phyloP scores from a whole-genome alignment of 139 green algal genomes.

The Tetradesmus lagerheimii region DNA sequence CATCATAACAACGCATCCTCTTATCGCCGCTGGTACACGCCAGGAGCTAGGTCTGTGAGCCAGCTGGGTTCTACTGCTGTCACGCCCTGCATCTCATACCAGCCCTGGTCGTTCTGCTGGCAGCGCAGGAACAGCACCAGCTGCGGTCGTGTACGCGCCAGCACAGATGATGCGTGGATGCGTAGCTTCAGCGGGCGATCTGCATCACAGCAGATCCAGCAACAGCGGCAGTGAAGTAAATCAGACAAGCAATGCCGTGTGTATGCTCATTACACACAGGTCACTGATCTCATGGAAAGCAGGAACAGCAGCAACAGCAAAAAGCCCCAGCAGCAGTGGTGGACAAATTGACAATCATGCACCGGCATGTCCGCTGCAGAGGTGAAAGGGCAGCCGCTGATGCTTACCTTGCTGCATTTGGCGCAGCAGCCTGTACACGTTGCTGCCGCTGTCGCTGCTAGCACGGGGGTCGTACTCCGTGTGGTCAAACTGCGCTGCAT shows the following conservation, averaged over 20 bases:
- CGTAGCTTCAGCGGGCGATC: slow-evolving; percentile 47
- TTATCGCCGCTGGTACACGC: slow-evolving; percentile 71
- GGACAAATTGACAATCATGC: too few species aligned
- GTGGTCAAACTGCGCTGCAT: slow-evolving; percentile 70
- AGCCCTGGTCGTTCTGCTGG: slow-evolving; percentile 74
- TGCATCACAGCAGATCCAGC: not conserved
- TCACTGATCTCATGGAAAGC: too few species aligned
- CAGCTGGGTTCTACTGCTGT: slow-evolving; percentile 74
- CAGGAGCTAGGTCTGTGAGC: slow-evolving; percentile 82
- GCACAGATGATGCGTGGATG: slow-evolving; percentile 52
- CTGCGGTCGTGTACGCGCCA: slow-evolving; percentile 28
- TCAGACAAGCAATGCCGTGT: not conserved
- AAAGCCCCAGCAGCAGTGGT: too few species aligned
- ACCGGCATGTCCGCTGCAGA: too few species aligned
- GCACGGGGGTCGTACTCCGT: slow-evolving; percentile 62
- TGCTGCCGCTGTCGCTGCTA: slow-evolving; percentile 55
- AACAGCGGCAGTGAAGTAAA: not conserved
- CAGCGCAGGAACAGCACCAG: slow-evolving; percentile 46
- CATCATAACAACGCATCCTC: not conserved
- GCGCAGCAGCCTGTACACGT: slow-evolving; percentile 76
- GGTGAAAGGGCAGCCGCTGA: not conserved
- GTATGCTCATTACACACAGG: too few species aligned
- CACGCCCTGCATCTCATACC: slow-evolving; percentile 84
- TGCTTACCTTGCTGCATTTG: slow-evolving; percentile 28
- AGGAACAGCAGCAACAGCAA: not conserved